These are phyloP conservation scores for Ambispora gerdemannii DNA, from an alignment of 192 early-diverging fungal species.

Conservation along the genomic window DNA sequence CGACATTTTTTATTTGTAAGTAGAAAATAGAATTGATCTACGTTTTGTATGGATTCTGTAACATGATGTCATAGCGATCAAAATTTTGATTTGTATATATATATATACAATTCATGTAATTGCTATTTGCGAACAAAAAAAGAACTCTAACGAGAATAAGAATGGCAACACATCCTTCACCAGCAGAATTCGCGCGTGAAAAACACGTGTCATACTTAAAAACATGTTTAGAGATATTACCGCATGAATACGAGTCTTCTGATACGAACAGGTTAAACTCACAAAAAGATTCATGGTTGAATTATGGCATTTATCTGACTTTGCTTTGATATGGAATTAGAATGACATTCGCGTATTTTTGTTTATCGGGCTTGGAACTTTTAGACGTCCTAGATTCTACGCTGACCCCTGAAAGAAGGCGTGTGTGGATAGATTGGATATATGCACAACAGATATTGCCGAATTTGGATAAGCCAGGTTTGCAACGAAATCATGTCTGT, in stretches of 20 bases:
- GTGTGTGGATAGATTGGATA: slow-evolving; percentile 90
- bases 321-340: slow-evolving; percentile 41
- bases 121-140: no score
- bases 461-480: slow-evolving; percentile 29
- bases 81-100: no score
- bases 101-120: no score
- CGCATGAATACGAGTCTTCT: slow-evolving; percentile 59
- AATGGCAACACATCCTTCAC: background rate
- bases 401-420: slow-evolving; percentile 52
- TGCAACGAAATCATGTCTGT: background rate
- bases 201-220: slow-evolving; percentile 74
- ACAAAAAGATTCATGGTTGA: background rate
- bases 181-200: slow-evolving; percentile 42
- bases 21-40: no score
- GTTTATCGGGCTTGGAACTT: slow-evolving; percentile 76
- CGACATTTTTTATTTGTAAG: no score
- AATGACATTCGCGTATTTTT: slow-evolving; percentile 87
- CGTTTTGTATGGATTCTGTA: no score
- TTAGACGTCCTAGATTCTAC: slow-evolving; percentile 62
- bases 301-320: background rate
- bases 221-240: slow-evolving; percentile 65
- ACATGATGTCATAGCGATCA: no score
- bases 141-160: no score
- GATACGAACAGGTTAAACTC: slow-evolving; percentile 65
- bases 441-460: slow-evolving; percentile 88